These are phyloP conservation scores for Podospora conica DNA, from an alignment of 495 filamentous ascomycete genomes.

Conservation along the genomic window DNA sequence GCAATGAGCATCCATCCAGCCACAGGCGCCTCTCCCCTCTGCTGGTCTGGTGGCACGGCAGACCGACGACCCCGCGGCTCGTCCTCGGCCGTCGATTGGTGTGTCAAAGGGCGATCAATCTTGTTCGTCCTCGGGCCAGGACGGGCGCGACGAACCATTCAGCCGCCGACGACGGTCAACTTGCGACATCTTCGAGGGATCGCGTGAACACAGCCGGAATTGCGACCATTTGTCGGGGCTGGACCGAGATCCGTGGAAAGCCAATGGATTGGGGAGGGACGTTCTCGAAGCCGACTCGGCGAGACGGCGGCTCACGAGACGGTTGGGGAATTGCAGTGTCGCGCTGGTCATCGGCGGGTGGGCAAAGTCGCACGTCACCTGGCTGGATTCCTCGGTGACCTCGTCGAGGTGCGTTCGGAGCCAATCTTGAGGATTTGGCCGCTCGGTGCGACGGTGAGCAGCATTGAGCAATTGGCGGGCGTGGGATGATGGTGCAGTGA, in stretches of 20 bases:
- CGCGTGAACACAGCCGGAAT: constrained; percentile 17
- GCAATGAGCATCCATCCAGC: neutral
- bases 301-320: constrained; percentile 10
- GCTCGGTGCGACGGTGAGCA: neutral
- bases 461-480: neutral
- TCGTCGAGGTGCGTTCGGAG: neutral
- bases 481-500: neutral
- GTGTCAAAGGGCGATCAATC: constrained; percentile 20
- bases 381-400: neutral
- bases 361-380: neutral
- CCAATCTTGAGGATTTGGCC: neutral
- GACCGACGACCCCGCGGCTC: constrained; percentile 2
- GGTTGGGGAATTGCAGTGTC: constrained; percentile 5
- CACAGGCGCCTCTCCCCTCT: neutral
- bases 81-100: constrained; percentile 17
- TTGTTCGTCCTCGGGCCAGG: neutral
- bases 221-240: constrained; percentile 5
- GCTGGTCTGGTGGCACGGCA: neutral
- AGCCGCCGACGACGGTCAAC: constrained; percentile 11
- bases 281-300: constrained; percentile 2
- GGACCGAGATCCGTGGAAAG: neutral
- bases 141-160: constrained; percentile 12
- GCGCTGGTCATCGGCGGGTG: neutral
- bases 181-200: constrained; percentile 8
- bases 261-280: constrained; percentile 6